Percentiles rank a stretch among this genome's conserved stretches.
These are phyloP conservation scores for Lachancea sp. DNA, from an alignment of 805 yeast species.

Conservation along the genomic window DNA sequence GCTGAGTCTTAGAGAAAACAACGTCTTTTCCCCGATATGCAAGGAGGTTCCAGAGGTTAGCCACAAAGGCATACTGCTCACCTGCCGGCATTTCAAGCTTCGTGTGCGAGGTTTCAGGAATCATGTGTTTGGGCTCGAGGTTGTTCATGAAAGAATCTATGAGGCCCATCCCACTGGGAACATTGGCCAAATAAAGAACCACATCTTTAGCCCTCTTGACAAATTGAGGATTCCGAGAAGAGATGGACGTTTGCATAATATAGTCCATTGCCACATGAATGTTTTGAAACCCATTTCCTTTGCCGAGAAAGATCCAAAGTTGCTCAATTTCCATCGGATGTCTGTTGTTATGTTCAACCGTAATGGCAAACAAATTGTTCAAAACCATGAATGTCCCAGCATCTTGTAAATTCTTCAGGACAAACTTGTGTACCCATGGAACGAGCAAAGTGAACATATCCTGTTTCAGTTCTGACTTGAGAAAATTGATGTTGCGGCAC, in stretches of 20 bases:
- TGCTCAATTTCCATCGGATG: conserved; percentile 89
- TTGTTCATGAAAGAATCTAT: conserved; percentile 62
- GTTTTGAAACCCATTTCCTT: conserved; percentile 60
- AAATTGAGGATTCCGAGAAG: conserved; percentile 62
- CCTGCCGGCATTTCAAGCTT: conserved; percentile 31
- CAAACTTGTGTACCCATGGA: conserved; percentile 91
- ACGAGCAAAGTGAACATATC: conserved; percentile 74
- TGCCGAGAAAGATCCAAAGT: conserved; percentile 90
- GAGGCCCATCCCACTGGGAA: conserved; percentile 46
- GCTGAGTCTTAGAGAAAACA: conserved; percentile 79
- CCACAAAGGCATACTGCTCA: conserved; percentile 61
- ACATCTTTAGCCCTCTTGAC: conserved; percentile 78
- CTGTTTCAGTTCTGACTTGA: conserved; percentile 50
- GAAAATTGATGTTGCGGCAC: conserved; percentile 63
- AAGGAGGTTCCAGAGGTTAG: conserved; percentile 56
- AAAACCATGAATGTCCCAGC: conserved; percentile 62
- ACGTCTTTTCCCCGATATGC: conserved; percentile 57
- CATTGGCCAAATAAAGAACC: conserved; percentile 57
- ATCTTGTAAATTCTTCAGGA: conserved; percentile 45
- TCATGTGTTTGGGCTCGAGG: conserved; percentile 80
- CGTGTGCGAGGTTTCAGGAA: conserved; percentile 55
- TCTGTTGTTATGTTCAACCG: conserved; percentile 64
- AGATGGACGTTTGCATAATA: conserved; percentile 59
- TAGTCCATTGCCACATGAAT: conserved; percentile 67
- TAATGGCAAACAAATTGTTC: conserved; percentile 75